Base-by-base conservation (phyloP, 2,329 filamentous ascomycete species). In the Grosmannia penicillata region DNA sequence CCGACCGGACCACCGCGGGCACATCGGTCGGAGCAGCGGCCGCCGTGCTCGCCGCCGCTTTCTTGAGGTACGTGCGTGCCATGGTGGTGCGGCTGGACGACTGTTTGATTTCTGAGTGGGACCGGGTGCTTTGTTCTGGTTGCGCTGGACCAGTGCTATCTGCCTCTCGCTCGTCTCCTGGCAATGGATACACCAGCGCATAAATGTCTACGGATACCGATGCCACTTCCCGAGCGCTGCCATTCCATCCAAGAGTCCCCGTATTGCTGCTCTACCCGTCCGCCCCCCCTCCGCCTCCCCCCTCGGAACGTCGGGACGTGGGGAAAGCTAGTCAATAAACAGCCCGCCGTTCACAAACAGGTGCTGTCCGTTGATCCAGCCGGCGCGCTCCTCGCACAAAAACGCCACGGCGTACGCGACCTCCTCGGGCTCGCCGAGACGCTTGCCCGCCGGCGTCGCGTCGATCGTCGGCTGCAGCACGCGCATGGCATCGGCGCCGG, bases 391-490 rank as follows among this genome's bases (percentile, higher is more conserved):
- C 45, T 64, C 59, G 30, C 59, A 62, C 21, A 69, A 41, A 41
- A 66, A 62, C 0, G 50, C 60, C 2, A 68, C 65, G 8, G 59
- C 60, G 43, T 50, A 65, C 0, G 65, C 65, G 43, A 69, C 57
- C 46, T 70, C 66, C 18, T 59, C 56, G 4, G 60, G 54, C 43
- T 57, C 52, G 0, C 52, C 65, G 53, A 69, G 50, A 27, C 65
- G 51, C 23, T 52, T 45, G 6, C 50, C 64, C 5, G 58, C 61
- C 1, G 64, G 62, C 13, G 60, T 65, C 23, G 53, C 49, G 36
- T 64, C 61, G 32, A 65, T 59, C 1, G 56, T 54, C 2, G 60
- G 57, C 43, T 61, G 53, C 40, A 64, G 49, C 9, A 56, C 48
- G 43, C 53, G 55, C 56, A 66, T 61, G 39, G 59, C 55, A 28